Conservation (phyloP, 805 yeast genomes). For the Starmera caribaea region DNA sequence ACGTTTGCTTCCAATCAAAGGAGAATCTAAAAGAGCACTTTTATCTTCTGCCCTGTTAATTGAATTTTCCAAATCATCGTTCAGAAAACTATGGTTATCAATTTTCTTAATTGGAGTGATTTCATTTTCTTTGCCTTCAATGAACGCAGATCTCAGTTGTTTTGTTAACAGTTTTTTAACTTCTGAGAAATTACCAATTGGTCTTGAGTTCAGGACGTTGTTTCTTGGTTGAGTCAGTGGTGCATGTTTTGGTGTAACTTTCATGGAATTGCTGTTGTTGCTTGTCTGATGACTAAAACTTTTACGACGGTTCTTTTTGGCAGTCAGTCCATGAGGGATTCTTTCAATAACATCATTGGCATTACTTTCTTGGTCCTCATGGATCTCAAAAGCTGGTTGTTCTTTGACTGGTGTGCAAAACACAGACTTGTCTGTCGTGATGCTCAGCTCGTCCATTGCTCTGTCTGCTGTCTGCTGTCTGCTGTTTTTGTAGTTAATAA, state of each 20-base stretch:
- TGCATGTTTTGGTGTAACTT: background rate
- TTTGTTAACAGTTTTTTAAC: slow-evolving; percentile 14
- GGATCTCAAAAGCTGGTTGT: slow-evolving; percentile 9
- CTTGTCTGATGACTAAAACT: slow-evolving; percentile 5
- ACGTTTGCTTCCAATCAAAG: background rate
- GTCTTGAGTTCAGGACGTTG: slow-evolving; percentile 16
- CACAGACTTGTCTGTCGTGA: slow-evolving; percentile 7
- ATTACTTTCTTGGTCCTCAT: slow-evolving; percentile 7
- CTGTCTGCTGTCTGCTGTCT: background rate
- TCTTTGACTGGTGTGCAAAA: slow-evolving; percentile 14
- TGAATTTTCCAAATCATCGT: slow-evolving; percentile 11
- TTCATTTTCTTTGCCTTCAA: slow-evolving; percentile 2
- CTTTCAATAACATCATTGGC: slow-evolving; percentile 14
- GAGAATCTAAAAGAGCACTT: background rate
- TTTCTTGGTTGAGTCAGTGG: slow-evolving; percentile 22
- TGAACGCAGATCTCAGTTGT: slow-evolving; percentile 1
- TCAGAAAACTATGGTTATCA: slow-evolving; percentile 2
- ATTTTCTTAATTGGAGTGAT: background rate
- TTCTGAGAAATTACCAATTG: slow-evolving; percentile 7
- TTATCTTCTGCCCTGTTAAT: background rate
- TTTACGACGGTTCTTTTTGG: slow-evolving; percentile 20
- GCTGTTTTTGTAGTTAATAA: background rate
- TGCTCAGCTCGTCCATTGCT: slow-evolving; percentile 1
- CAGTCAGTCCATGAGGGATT: slow-evolving; percentile 38
- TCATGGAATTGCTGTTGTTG: background rate